Evolutionary conservation across 2,329 filamentous ascomycete species (phyloP).

Genomic region (Trichoderma cornu-damae): DNA sequence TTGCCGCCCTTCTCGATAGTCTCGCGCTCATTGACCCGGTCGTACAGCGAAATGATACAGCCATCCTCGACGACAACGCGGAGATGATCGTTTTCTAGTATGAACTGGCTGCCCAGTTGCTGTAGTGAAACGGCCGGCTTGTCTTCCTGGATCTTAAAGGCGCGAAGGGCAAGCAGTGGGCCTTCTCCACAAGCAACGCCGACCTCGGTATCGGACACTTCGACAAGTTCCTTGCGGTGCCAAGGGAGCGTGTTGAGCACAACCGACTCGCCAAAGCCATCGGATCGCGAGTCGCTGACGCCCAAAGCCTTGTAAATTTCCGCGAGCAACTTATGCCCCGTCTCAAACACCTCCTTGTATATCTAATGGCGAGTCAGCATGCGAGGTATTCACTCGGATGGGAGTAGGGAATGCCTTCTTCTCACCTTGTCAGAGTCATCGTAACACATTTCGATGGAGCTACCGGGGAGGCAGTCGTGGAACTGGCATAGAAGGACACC

Average conservation of each 20-base stretch:
- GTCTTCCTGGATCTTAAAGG: constrained; percentile 42
- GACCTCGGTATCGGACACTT: constrained; percentile 49
- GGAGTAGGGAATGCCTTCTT: not conserved
- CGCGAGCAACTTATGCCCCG: constrained; percentile 64
- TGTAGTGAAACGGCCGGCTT: constrained; percentile 49
- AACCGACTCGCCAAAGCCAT: constrained; percentile 45
- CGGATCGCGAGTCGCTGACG: constrained; percentile 44
- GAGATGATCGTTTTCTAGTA: constrained; percentile 73
- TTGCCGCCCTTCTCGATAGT: constrained; percentile 68
- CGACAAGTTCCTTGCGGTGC: constrained; percentile 69
- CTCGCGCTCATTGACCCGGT: constrained; percentile 68
- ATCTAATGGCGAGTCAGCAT: constrained; percentile 42
- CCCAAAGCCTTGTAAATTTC: constrained; percentile 65
- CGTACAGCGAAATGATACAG: constrained; percentile 77
- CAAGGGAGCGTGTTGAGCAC: constrained; percentile 85
- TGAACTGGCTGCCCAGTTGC: constrained; percentile 56
- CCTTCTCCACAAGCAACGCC: constrained; percentile 55
- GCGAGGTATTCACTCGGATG: not conserved
- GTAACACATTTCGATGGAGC: constrained; percentile 96
- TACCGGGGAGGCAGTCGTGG: constrained; percentile 93
- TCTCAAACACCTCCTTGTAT: constrained; percentile 77
- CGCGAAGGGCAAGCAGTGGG: constrained; percentile 46
- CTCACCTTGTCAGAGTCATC: constrained; percentile 80
- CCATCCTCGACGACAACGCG: constrained; percentile 68
- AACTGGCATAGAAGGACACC: constrained; percentile 88